phyloP scores from a whole-genome alignment of 1,139 yeast species.

The Yamadazyma jaroonii region DNA sequence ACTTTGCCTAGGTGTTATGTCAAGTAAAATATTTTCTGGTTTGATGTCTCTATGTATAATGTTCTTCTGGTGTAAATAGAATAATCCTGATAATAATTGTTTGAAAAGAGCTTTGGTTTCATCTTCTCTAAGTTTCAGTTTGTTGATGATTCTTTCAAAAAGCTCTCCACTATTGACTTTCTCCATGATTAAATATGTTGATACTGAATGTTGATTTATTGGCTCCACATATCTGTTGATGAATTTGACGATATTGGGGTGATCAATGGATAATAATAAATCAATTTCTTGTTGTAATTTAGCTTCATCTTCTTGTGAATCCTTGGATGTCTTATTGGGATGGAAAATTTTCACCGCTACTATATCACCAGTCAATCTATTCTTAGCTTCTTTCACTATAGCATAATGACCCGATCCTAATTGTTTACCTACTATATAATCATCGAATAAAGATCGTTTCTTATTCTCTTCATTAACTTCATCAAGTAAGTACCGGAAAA shows the following conservation, averaged over 20 bases:
- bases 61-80: constrained; percentile 65
- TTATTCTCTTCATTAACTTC: constrained; percentile 14
- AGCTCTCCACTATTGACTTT: constrained; percentile 74
- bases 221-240: constrained; percentile 72
- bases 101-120: constrained; percentile 61
- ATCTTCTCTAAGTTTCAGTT: constrained; percentile 55
- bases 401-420: constrained; percentile 81
- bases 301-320: constrained; percentile 37
- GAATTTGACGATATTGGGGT: constrained; percentile 67
- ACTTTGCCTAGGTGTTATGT: constrained; percentile 48
- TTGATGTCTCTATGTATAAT: constrained; percentile 87
- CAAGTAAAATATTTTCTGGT: constrained; percentile 84
- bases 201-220: constrained; percentile 46
- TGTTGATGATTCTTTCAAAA: constrained; percentile 65
- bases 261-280: constrained; percentile 62
- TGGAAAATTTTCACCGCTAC: constrained; percentile 81
- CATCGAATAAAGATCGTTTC: constrained; percentile 51
- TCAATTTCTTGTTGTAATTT: constrained; percentile 68
- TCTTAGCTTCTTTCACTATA: constrained; percentile 66
- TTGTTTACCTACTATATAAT: constrained; percentile 57
- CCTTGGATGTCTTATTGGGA: constrained; percentile 46
- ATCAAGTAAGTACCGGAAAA: constrained; percentile 46
- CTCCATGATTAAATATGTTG: constrained; percentile 69
- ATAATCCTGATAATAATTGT: constrained; percentile 62
- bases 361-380: constrained; percentile 53